A percentile compares a stretch with the other conserved stretches of the same genome.
These are phyloP conservation scores for Coprinopsis sp. DNA, from an alignment of 768 basidiomycete genomes.

Conservation along the genomic window DNA sequence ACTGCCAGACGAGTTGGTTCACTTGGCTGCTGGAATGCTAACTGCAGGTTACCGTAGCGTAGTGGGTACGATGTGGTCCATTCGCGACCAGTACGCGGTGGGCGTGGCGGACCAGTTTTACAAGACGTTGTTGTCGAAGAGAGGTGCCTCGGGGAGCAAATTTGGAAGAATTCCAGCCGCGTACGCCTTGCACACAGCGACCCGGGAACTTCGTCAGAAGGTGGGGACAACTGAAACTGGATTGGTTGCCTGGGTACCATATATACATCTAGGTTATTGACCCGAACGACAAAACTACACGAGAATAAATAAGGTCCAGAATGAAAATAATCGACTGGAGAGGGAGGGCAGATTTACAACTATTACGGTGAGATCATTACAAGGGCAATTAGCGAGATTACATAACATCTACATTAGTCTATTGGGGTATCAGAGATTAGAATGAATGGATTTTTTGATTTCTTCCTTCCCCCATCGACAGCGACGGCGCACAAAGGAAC, in stretches of 20 bases:
- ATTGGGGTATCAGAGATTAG: too few species aligned
- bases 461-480: too few species aligned
- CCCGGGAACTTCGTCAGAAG: background rate
- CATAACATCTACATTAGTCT: too few species aligned
- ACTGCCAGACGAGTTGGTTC: conserved; percentile 15
- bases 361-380: too few species aligned
- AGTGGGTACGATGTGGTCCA: conserved; percentile 18
- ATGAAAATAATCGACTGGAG: too few species aligned
- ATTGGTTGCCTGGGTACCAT: conserved; percentile 11
- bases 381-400: too few species aligned
- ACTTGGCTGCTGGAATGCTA: conserved; percentile 19
- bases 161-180: conserved; percentile 2
- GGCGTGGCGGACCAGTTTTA: conserved; percentile 11
- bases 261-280: conserved; percentile 11
- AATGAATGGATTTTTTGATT: too few species aligned
- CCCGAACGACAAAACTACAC: too few species aligned
- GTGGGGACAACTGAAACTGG: background rate
- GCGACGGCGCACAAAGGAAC: too few species aligned
- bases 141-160: background rate
- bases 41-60: conserved; percentile 15
- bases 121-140: background rate
- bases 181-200: conserved; percentile 7
- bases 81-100: conserved; percentile 11
- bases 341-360: too few species aligned
- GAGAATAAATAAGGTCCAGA: too few species aligned